Conservation (phyloP, 2,329 filamentous ascomycete species). For the Thelonectria olida region DNA sequence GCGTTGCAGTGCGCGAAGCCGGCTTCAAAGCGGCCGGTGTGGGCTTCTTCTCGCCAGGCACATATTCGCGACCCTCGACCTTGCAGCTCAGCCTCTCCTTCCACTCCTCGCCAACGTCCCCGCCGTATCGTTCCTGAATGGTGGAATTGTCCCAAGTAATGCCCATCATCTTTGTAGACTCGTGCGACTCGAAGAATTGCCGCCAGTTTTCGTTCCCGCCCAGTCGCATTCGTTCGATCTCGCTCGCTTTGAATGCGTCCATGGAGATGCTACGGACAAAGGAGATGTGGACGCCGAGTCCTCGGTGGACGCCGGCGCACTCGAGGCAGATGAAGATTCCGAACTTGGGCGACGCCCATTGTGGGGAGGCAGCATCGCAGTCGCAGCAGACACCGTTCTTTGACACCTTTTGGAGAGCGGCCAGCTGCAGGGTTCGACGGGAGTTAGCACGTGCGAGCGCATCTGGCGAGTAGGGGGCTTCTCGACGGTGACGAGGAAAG, state of each 20-base stretch:
- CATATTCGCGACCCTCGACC: constrained; percentile 88
- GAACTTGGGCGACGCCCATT: constrained; percentile 98
- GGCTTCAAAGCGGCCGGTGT: constrained; percentile 44
- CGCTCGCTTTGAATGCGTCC: constrained; percentile 95
- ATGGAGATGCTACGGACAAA: constrained; percentile 98
- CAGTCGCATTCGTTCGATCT: constrained; percentile 92
- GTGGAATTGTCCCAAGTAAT: constrained; percentile 86
- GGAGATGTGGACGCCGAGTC: constrained; percentile 96
- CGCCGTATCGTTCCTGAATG: constrained; percentile 89
- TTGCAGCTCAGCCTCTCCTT: constrained; percentile 89
- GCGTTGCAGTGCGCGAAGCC: constrained; percentile 51
- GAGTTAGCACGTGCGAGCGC: constrained; percentile 25
- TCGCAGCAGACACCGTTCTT: constrained; percentile 94
- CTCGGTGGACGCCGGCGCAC: constrained; percentile 93
- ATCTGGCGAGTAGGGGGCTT: constrained; percentile 13
- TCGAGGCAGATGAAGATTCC: constrained; percentile 98
- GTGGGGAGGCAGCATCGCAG: constrained; percentile 92
- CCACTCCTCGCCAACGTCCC: constrained; percentile 92
- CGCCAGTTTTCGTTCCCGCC: constrained; percentile 92
- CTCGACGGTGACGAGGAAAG: constrained; percentile 14
- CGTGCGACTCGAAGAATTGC: constrained; percentile 82
- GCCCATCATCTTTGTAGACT: constrained; percentile 72
- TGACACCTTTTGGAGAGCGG: constrained; percentile 88
- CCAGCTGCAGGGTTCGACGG: constrained; percentile 66
- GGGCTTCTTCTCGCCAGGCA: constrained; percentile 72